Conservation (phyloP, 768 basidiomycete species). For the Boletellus sp. region DNA sequence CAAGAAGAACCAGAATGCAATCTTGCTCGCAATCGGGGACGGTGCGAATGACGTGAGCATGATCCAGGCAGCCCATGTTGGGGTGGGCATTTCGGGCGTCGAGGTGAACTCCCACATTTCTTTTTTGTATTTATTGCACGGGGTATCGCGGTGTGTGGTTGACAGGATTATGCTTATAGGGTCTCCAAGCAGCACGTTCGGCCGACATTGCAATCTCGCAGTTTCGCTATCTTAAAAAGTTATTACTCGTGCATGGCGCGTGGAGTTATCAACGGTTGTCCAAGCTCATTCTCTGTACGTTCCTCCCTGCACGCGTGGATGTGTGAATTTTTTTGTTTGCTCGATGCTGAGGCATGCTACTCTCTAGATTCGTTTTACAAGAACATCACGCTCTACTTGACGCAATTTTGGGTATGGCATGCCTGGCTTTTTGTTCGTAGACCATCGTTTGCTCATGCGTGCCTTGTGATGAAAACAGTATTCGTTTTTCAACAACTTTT, state of each 20-base stretch:
- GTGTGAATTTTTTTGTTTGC: neutral
- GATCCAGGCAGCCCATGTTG: constrained; percentile 98
- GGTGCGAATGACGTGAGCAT: constrained; percentile 99
- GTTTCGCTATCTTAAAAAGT: constrained; percentile 92
- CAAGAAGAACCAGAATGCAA: constrained; percentile 91
- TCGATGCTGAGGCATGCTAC: constrained; percentile 8
- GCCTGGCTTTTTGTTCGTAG: too few relatives aligned
- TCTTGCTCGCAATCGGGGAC: constrained; percentile 95
- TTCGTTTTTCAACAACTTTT: constrained; percentile 99
- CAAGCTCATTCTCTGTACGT: constrained; percentile 92
- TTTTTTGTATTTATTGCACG: too few relatives aligned
- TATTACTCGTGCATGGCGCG: constrained; percentile 93
- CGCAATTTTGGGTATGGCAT: constrained; percentile 84
- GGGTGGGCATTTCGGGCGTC: constrained; percentile 95
- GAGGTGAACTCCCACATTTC: constrained; percentile 52
- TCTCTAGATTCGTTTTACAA: constrained; percentile 93
- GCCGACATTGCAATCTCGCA: constrained; percentile 98
- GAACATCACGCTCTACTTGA: constrained; percentile 97
- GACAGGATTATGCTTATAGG: constrained; percentile 43
- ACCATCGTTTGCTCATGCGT: too few relatives aligned
- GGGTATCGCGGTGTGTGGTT: too few relatives aligned
- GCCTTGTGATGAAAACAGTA: constrained; percentile 48
- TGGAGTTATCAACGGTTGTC: constrained; percentile 98
- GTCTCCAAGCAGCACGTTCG: constrained; percentile 96
- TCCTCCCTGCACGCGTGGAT: too few relatives aligned